Percentiles rank a stretch among this genome's conserved stretches.
Conservation (phyloP, 768 basidiomycete genomes). For the Russula vinacea region DNA sequence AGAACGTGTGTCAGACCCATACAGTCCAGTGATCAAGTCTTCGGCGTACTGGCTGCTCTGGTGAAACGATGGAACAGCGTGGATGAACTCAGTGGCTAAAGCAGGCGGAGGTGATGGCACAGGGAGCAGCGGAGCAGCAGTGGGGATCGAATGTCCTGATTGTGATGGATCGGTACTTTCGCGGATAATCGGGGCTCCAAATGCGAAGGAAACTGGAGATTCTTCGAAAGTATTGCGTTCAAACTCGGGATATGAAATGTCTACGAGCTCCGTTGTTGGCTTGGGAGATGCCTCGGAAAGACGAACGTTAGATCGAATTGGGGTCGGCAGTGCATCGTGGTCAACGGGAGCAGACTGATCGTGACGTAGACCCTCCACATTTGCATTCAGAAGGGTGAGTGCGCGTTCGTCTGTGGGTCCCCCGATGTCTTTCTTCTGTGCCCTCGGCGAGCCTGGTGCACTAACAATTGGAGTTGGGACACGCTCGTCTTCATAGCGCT, state of each 20-base stretch:
- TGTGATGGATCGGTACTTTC: not conserved
- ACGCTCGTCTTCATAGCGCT: conserved; percentile 33
- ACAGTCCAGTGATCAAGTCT: conserved; percentile 9
- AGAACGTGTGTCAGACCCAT: not conserved
- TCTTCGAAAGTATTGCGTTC: not conserved
- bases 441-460: not conserved
- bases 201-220: conserved; percentile 1
- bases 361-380: not conserved
- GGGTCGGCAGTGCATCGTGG: not conserved
- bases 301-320: conserved; percentile 6
- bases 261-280: conserved; percentile 8
- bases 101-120: conserved; percentile 25
- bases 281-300: not conserved
- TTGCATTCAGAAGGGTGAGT: not conserved
- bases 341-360: not conserved
- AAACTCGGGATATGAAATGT: conserved; percentile 6
- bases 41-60: conserved; percentile 4
- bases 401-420: not conserved
- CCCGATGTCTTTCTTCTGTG: not conserved
- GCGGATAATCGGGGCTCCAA: not conserved
- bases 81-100: conserved; percentile 18
- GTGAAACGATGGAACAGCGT: conserved; percentile 13
- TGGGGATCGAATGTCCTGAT: not conserved
- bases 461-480: not conserved
- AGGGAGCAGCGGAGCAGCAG: conserved; percentile 21